Evolutionary conservation across 1,284 basidiomycete species (phyloP), one percentile per base, ranked within the genome.

Genomic region (Microbotryomycetes sp.): DNA sequence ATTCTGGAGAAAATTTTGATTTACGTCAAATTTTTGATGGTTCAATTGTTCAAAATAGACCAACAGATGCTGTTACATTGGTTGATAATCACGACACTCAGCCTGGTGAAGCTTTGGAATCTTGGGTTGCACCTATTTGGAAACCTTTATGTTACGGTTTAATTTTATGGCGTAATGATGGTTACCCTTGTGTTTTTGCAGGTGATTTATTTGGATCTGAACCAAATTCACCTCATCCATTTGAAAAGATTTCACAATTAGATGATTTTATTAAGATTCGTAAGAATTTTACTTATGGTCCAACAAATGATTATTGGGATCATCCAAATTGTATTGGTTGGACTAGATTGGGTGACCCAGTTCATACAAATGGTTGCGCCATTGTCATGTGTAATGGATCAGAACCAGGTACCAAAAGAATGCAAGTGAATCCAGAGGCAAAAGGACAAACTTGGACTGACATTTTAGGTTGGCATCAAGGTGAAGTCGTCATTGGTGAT

Each of bases 171-270:
- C 84, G 91, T 63, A 79, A 81, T 23, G 81, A 83, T 59, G 93
- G 93, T n/a, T 85, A 92, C 75, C 93, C 93, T 81, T 62, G 91
- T 72, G 84, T 96, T 31, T 97, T 97, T 77, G 91, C 91, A 66
- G 92, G 92, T 7, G 93, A 97, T 76, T 74, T 94, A 26, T 89
- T 81, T 69, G 82, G 82, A 53, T 22, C 60, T 68, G 46, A 54
- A 59, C 30, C 57, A 73, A 42, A 28, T 58, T 19, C 58, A 64
- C 31, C 42, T 65, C 32, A 31, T 56, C n/a, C 56, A 58, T 29
- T 32, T 14, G 3, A 12, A 29, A 19, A 9, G 12, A 19, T 42
- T 23, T 52, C 12, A 28, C 80, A 81, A 72, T 75, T 82, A 5
- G 79, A 75, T 15, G 81, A 82, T 70, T 70, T 83, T 46, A 74